Base-by-base conservation (phyloP, 768 basidiomycete genomes). In the Suillus hirtellus region DNA sequence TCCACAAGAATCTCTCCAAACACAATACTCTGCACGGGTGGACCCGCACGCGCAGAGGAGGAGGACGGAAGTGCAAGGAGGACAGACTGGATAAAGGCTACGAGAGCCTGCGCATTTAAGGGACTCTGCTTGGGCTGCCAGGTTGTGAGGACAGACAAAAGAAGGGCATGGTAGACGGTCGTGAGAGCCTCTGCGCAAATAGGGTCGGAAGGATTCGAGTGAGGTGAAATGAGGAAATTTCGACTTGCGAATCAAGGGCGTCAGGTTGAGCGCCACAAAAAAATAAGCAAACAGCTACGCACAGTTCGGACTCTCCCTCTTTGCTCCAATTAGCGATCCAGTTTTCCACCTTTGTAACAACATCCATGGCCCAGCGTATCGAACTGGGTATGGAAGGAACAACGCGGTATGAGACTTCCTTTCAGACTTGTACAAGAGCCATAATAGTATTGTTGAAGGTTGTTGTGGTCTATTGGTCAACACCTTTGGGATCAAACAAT, bases 1-100 rank as follows among this genome's bases (percentile, higher is more conserved):
- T 95, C 93, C 24, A 95, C 83, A 3, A 95, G 77, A 53, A 85
- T 74, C 68, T 93, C 91, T 12, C 88, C 88, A 62, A 93, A 85
- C 0, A 80, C 67, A 0, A 76, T 65, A 3, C 75, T 76, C 65
- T 81, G 79, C 9, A 80, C 74, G 12, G 81, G 77, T 54, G 79
- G 74, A 44, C 67, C 65, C 19, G 73, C 66, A 34, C 70, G 71
- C 3, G 70, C 64, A n/a, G 84, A 83, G 6, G 89, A 90, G 24
- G 90, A 89, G n/a, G 86, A 86, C 21, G 91, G 92, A 11, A 92
- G 80, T 52, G 76, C 78, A 58, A 79, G 76, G 47, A 89, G 72
- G 34, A 91, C 82, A 3, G 84, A 85, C 68, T 83, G 83, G 24
- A 92, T 78, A 71, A 93, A 92, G 49, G 82, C 79, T 46, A 87